Percentiles rank a stretch among this genome's conserved stretches.
Conservation (phyloP, 495 filamentous ascomycete genomes). For the Daldinia caldariorum region DNA sequence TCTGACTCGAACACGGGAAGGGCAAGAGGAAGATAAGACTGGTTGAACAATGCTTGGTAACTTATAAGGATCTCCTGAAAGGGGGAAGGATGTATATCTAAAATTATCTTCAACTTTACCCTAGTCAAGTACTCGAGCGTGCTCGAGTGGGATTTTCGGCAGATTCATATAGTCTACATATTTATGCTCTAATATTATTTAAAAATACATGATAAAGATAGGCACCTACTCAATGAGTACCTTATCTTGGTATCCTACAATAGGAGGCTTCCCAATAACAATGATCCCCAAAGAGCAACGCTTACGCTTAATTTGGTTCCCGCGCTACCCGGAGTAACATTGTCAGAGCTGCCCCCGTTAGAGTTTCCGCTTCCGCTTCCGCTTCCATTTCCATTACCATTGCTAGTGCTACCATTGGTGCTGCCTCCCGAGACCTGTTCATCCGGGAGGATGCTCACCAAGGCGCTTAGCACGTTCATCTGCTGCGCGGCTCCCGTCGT, state of each 20-base stretch:
- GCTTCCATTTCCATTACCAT: neutral
- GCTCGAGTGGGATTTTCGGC: neutral
- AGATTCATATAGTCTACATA: neutral
- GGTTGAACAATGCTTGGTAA: too few species aligned
- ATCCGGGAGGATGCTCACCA: slow-evolving; percentile 56
- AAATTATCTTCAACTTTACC: neutral
- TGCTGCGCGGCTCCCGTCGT: slow-evolving; percentile 61
- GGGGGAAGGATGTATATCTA: too few species aligned
- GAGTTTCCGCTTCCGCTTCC: neutral
- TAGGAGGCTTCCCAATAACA: slow-evolving; percentile 17
- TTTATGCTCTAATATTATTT: too few species aligned
- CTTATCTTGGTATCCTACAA: slow-evolving; percentile 6
- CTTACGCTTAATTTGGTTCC: slow-evolving; percentile 16
- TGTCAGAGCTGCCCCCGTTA: neutral
- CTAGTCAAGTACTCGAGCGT: neutral
- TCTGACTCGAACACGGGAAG: neutral
- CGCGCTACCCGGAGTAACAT: neutral
- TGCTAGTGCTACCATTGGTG: slow-evolving; percentile 50
- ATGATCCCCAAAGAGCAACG: slow-evolving; percentile 1
- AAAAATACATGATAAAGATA: neutral
- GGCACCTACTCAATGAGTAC: neutral
- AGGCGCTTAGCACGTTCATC: slow-evolving; percentile 66
- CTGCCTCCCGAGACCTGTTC: slow-evolving; percentile 55
- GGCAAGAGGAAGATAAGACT: too few species aligned
- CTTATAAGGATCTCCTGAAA: too few species aligned